Percentiles rank a stretch among this genome's conserved stretches.
Evolutionary conservation across 768 basidiomycete species (phyloP).

Genomic region (Tephrocybe sp.): DNA sequence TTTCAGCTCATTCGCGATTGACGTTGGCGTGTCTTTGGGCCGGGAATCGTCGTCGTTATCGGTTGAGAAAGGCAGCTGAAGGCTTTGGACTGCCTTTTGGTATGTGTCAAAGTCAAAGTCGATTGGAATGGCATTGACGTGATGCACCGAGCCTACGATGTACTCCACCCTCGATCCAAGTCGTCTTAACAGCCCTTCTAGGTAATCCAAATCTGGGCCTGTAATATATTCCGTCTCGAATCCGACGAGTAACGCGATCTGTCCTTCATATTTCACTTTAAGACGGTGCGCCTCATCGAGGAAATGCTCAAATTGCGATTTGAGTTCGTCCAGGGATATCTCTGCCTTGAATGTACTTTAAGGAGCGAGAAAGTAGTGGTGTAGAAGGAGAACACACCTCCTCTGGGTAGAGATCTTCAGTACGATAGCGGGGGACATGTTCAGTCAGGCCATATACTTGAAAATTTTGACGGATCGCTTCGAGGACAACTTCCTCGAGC

Average conservation of each 20-base stretch:
- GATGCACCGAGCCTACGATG: conserved; percentile 91
- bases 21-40: too few species aligned
- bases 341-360: conserved; percentile 42
- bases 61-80: too few species aligned
- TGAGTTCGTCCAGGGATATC: conserved; percentile 49
- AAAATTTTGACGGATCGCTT: conserved; percentile 80
- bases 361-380: conserved; percentile 1
- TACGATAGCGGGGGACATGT: conserved; percentile 87
- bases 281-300: conserved; percentile 78
- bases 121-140: conserved; percentile 84
- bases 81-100: conserved; percentile 51
- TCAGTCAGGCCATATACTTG: conserved; percentile 84
- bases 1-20: too few species aligned
- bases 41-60: too few species aligned
- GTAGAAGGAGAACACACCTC: conserved; percentile 56
- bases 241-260: conserved; percentile 80
- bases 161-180: conserved; percentile 68
- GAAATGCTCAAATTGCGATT: conserved; percentile 68
- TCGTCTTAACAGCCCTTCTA: conserved; percentile 49
- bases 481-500: conserved; percentile 76
- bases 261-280: conserved; percentile 54
- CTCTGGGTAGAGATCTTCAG: conserved; percentile 87
- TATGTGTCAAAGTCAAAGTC: conserved; percentile 84
- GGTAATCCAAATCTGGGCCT: conserved; percentile 53
- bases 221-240: conserved; percentile 93